Evolutionary conservation across 177 flowering plant genomes (phyloP), one percentile per base, ranked within the genome.

Genomic region (Vitis hybrid): DNA sequence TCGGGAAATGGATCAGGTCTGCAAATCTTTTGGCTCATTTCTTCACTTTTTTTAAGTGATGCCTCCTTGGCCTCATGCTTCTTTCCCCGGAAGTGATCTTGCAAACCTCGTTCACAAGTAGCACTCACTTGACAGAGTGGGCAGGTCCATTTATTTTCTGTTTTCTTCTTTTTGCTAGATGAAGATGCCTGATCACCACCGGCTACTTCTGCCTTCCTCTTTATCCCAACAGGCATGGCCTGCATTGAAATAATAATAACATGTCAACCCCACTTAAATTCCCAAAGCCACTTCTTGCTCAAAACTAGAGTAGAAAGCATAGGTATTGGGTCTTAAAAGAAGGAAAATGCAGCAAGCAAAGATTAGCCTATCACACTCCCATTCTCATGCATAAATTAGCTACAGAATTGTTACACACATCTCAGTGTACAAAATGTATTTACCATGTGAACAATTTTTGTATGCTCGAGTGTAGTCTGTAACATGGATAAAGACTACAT

Each of bases 31-130:
- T 9, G 16, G 50, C 50, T 19, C 16, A n/a, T 7, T 8, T 27
- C 18, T 56, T 67, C 57, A 14, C 56, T 19, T 6, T 16, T 59
- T 6, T 7, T 61, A 13, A 56, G 21, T 15, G 2, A 52, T 55
- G 72, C 66, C 64, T 70, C 72, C 52, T 70, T 70, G n/a, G 72
- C 66, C 56, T 54, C 61, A 52, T 70, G 72, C 65, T 62, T 70
- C 58, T 12, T 70, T 15, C 72, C 72, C 21, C 9, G 60, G 24
- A 70, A 14, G 58, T 70, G 72, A 16, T 30, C 59, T 5, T 52
- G 18, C 52, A 54, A 18, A 52, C 32, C 60, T 35, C 13, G 60
- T 27, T 61, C 72, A 32, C 40, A 70, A 14, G 72, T 70, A 14
- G 66, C 10, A 16, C 13, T 55, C 24, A 70, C 72, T 52, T n/a